phyloP scores from a whole-genome alignment of 345 rosid species.

The Salix koriyanagi region DNA sequence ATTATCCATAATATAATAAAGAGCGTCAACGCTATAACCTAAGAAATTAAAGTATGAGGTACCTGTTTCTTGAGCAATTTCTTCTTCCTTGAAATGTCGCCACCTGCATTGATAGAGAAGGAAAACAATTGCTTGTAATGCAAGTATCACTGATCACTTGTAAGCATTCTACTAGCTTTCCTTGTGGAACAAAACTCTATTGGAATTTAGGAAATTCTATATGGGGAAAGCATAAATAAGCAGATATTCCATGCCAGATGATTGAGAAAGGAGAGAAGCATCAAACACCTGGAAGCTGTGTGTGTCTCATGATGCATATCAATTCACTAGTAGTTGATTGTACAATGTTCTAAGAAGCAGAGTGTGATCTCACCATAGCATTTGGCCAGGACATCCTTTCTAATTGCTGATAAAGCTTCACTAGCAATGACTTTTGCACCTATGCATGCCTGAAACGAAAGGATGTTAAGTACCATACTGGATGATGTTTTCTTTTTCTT shows the following conservation, averaged over 20 bases:
- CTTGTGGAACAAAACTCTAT: background rate
- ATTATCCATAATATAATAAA: background rate
- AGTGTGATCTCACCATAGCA: conserved; percentile 65
- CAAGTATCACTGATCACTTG: background rate
- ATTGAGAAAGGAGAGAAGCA: background rate
- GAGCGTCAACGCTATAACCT: background rate
- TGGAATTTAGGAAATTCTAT: background rate
- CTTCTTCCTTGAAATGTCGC: conserved; percentile 92
- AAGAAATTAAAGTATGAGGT: background rate
- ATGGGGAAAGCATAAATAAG: background rate
- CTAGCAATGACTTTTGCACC: conserved; percentile 97
- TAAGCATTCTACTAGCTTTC: background rate
- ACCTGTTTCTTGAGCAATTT: conserved; percentile 97
- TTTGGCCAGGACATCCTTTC: conserved; percentile 97
- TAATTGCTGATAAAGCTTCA: conserved; percentile 82
- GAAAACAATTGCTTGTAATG: conserved; percentile 1
- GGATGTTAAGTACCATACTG: background rate
- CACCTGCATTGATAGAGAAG: conserved; percentile 48
- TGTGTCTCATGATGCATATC: background rate
- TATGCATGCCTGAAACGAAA: conserved; percentile 77
- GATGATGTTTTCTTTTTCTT: background rate
- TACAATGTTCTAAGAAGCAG: background rate
- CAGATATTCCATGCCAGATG: background rate
- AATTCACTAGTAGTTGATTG: background rate
- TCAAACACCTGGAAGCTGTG: background rate